Conservation (phyloP, 305 asterid genomes). For the Petunia hybrid region DNA sequence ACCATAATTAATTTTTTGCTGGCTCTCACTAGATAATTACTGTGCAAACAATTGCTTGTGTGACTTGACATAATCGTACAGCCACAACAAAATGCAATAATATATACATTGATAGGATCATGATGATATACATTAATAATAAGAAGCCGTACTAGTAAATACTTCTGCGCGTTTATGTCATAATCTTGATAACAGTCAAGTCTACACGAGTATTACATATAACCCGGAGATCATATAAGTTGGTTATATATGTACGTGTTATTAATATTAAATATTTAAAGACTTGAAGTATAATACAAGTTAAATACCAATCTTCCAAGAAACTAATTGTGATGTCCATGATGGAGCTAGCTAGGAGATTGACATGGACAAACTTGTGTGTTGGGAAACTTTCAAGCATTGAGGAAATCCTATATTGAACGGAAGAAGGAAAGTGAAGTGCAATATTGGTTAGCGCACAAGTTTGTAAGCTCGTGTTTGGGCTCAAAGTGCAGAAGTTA, state of each 20-base stretch:
- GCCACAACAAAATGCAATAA: slow-evolving; percentile 26
- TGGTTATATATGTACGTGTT: not conserved
- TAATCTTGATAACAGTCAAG: not conserved
- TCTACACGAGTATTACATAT: not conserved
- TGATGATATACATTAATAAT: not conserved
- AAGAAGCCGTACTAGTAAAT: not conserved
- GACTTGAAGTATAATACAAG: slow-evolving; percentile 26
- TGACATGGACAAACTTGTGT: no score
- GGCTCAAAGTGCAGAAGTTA: no score
- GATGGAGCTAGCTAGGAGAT: no score
- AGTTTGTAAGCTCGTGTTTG: no score
- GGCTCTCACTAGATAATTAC: slow-evolving; percentile 38
- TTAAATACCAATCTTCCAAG: not conserved
- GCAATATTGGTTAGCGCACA: no score
- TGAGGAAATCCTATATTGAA: no score
- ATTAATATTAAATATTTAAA: no score
- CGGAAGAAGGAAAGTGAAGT: no score
- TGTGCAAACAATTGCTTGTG: slow-evolving; percentile 42
- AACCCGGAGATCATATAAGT: not conserved
- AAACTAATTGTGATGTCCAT: not conserved
- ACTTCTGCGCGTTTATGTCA: not conserved
- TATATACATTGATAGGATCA: not conserved
- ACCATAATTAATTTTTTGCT: slow-evolving; percentile 39
- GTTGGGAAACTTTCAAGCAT: no score
- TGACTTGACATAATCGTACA: slow-evolving; percentile 47